These are phyloP conservation scores for Ogataea pilisensis DNA, from an alignment of 805 yeast species.

Conservation along the genomic window DNA sequence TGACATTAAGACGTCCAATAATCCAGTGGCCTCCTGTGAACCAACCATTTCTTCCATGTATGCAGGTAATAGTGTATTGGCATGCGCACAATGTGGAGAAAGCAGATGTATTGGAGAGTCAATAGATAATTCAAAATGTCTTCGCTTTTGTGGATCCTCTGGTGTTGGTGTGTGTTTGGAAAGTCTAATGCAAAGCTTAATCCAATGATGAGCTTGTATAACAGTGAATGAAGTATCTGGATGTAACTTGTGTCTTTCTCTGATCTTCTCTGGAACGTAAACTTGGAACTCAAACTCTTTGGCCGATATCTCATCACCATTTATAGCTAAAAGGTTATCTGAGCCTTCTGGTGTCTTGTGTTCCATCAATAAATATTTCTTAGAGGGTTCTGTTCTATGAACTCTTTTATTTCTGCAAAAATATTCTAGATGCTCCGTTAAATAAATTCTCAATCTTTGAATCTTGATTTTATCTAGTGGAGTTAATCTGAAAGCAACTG, in stretches of 20 bases:
- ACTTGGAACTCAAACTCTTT: conserved; percentile 83
- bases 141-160: conserved; percentile 50
- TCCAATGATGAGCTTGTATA: conserved; percentile 93
- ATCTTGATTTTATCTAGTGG: conserved; percentile 85
- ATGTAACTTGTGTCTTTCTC: conserved; percentile 55
- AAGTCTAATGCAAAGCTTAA: conserved; percentile 79
- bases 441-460: conserved; percentile 78
- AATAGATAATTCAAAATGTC: conserved; percentile 90
- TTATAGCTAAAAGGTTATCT: conserved; percentile 43
- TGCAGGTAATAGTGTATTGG: conserved; percentile 72
- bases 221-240: conserved; percentile 81
- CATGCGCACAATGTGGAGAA: conserved; percentile 74
- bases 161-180: conserved; percentile 58
- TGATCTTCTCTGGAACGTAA: conserved; percentile 70
- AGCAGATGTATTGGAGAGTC: conserved; percentile 91
- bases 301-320: conserved; percentile 53
- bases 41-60: conserved; percentile 37
- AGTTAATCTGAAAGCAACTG: conserved; percentile 75
- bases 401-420: conserved; percentile 82
- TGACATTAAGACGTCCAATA: conserved; percentile 27
- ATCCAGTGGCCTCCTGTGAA: conserved; percentile 6
- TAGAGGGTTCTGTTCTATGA: conserved; percentile 87
- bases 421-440: conserved; percentile 89
- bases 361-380: conserved; percentile 75
- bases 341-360: conserved; percentile 57